Conservation (phyloP, 441 rosid genomes). For the Metrosideros polymorpha region DNA sequence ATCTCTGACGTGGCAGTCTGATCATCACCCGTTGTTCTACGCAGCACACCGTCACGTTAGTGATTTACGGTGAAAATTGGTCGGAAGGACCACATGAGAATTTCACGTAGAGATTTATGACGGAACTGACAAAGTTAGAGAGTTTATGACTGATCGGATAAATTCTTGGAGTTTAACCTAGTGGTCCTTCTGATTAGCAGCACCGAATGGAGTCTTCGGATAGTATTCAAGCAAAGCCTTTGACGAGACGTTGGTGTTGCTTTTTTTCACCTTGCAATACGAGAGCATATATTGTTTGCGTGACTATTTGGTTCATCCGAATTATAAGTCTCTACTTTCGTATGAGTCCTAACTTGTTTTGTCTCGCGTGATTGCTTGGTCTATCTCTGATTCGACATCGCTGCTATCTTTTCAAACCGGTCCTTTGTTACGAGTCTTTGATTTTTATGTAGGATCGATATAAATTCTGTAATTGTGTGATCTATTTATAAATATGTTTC, state of each 20-base stretch:
- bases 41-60: fast-evolving
- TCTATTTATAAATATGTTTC: not conserved
- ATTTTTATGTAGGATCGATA: not conserved
- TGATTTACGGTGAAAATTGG: fast-evolving
- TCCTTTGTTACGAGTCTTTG: not conserved
- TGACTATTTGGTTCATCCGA: not conserved
- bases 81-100: fast-evolving
- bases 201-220: not conserved
- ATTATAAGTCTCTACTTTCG: not conserved
- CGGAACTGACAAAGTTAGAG: fast-evolving
- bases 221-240: not conserved
- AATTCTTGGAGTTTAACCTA: not conserved
- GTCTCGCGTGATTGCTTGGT: not conserved
- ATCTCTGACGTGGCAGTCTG: fast-evolving
- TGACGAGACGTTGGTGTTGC: not conserved
- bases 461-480: not conserved
- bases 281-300: not conserved
- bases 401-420: not conserved
- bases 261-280: not conserved
- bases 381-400: not conserved
- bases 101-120: fast-evolving
- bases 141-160: fast-evolving
- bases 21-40: fast-evolving
- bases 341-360: not conserved
- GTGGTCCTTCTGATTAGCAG: not conserved